Base-by-base conservation (phyloP, 2,329 filamentous ascomycete genomes). In the Periconia sp. region DNA sequence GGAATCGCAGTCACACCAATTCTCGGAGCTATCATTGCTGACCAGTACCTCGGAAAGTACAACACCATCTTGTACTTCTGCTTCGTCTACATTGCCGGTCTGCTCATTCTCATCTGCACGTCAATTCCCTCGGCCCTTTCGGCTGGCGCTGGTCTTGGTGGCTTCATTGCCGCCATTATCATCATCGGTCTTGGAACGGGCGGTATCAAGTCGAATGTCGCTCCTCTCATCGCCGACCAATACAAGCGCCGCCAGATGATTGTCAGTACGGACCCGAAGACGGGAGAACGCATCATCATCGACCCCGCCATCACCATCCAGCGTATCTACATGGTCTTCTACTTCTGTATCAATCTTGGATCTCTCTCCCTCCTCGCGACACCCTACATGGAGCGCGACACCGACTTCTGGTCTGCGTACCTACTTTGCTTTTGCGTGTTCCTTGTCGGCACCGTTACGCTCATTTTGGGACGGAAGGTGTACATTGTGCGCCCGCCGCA, bases 141-240 rank as follows among this genome's bases (percentile, higher is more conserved):
- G 25, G 71, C 82, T 32, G 77, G 83, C 18, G 75, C 79, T 21
- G 75, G 84, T 1, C 79, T 89, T 25, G 85, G 75, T 11, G 83
- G 81, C 45, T 88, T 89, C 68, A 67, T 85, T 2, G 71, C 54
- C 15, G 46, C 83, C 35, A 73, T 88, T 37, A 72, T 89, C 30
- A 79, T 90, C 62, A 81, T 90, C 62, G 86, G 86, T 36, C 70
- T 89, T 29, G 88, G 88, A 42, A 89, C 87, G 4, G 88, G 88
- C 55, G 86, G 88, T 65, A 90, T 92, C 82, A 92, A 92, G 75
- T 82, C 86, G 53, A 92, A 92, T 63, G 87, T 92, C 34, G 73
- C 74, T 12, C 75, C 75, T 3, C 56, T 78, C 18, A 77, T 78
- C 48, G 75, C 74, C 30, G 75, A 78, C 44, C 75, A 78, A 50